These are phyloP conservation scores for Sclerotinia borealis DNA, from an alignment of 2,329 filamentous ascomycete genomes.

Conservation along the genomic window DNA sequence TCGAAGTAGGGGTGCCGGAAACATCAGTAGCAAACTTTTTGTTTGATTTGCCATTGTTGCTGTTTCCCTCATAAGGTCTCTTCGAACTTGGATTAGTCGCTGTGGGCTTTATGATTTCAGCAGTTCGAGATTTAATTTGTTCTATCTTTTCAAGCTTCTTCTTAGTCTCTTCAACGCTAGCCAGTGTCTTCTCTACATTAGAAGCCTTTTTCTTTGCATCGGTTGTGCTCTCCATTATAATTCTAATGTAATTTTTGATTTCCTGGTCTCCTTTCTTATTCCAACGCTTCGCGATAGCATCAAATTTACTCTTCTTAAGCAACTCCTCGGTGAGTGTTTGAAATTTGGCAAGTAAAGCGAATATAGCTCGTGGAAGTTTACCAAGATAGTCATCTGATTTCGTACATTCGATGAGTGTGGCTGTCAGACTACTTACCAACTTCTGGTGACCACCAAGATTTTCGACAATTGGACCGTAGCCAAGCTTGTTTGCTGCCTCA, in stretches of 20 bases:
- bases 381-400: constrained; percentile 47
- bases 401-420: constrained; percentile 48
- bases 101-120: constrained; percentile 18
- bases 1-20: constrained; percentile 23
- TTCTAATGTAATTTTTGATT: constrained; percentile 54
- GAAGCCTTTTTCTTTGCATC: constrained; percentile 31
- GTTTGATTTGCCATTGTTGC: constrained; percentile 26
- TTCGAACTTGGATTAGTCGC: constrained; percentile 23
- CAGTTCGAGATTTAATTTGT: constrained; percentile 20
- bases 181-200: constrained; percentile 40
- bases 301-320: constrained; percentile 59
- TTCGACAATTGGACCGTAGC: constrained; percentile 49
- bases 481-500: constrained; percentile 48
- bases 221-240: constrained; percentile 41
- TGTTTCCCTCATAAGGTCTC: constrained; percentile 31
- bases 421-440: constrained; percentile 49
- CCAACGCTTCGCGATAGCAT: constrained; percentile 57
- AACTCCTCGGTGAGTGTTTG: constrained; percentile 54
- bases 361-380: constrained; percentile 48
- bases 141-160: constrained; percentile 25
- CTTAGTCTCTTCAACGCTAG: constrained; percentile 22
- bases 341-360: constrained; percentile 53
- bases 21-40: constrained; percentile 32
- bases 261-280: constrained; percentile 58
- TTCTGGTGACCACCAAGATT: constrained; percentile 54